Conservation (phyloP, 2,329 filamentous ascomycete species). For the Fusarium annulatum region DNA sequence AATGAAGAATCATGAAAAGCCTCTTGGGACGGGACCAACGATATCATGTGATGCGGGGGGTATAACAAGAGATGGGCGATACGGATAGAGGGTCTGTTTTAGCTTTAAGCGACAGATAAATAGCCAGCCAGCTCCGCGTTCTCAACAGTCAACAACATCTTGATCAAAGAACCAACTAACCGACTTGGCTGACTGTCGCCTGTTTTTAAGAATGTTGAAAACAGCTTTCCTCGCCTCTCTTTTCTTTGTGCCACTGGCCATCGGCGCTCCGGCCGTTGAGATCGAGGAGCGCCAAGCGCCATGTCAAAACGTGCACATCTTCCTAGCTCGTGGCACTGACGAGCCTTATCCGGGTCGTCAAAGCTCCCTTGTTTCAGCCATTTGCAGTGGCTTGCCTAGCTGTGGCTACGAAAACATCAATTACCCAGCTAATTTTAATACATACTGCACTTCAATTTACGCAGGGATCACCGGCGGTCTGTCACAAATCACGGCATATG, state of each 20-base stretch:
- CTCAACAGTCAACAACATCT: neutral
- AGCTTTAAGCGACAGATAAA: accelerated
- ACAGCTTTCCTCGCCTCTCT: neutral
- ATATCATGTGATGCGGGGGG: neutral
- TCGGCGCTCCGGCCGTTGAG: neutral
- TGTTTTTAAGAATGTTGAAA: neutral
- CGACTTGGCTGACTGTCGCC: accelerated
- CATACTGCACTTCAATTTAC: neutral
- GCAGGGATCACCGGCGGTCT: neutral
- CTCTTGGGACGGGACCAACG: neutral
- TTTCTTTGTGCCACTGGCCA: neutral
- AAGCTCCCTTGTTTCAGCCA: neutral
- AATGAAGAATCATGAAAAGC: neutral
- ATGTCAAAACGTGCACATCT: neutral
- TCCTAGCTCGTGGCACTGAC: neutral
- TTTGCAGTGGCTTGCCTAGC: neutral
- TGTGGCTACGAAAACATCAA: neutral
- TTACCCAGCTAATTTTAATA: neutral
- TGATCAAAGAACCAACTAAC: neutral
- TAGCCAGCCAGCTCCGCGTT: neutral
- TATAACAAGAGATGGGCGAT: accelerated
- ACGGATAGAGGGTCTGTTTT: neutral
- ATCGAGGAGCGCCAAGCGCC: neutral
- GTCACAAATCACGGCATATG: neutral
- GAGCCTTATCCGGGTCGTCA: neutral